A percentile compares a stretch with the other conserved stretches of the same genome.
These are phyloP conservation scores for Piloderma croceum DNA, from an alignment of 768 basidiomycete genomes.

Conservation along the genomic window DNA sequence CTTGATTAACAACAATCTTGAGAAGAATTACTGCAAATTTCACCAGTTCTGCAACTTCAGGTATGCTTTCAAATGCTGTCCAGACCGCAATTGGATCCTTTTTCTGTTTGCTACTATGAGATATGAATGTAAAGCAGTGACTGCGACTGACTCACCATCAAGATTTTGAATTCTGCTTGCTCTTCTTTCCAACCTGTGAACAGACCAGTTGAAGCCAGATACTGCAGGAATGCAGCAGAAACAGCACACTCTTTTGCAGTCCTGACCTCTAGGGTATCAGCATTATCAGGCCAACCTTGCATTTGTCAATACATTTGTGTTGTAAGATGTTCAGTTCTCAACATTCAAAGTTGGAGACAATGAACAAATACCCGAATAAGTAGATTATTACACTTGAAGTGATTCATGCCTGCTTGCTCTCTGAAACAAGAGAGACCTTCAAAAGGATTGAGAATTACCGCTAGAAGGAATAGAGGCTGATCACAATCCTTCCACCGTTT, in stretches of 20 bases:
- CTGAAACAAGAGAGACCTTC: slow-evolving; percentile 1
- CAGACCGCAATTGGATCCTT: neutral
- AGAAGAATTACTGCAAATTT: slow-evolving; percentile 3
- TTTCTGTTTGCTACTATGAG: neutral
- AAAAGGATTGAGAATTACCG: slow-evolving; percentile 7
- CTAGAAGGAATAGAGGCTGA: slow-evolving; percentile 3
- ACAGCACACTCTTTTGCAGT: neutral
- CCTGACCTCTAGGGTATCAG: neutral
- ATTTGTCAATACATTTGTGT: slow-evolving; percentile 2
- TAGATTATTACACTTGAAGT: neutral
- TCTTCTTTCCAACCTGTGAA: neutral
- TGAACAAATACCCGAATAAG: too few relatives aligned
- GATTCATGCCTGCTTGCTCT: neutral
- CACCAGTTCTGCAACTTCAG: slow-evolving; percentile 3
- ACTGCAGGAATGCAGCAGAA: neutral
- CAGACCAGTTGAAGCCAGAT: neutral
- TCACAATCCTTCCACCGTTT: too few relatives aligned
- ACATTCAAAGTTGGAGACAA: too few relatives aligned
- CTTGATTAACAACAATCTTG: slow-evolving; percentile 3
- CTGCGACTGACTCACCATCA: neutral
- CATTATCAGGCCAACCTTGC: neutral
- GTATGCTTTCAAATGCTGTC: neutral
- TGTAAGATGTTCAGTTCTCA: too few relatives aligned
- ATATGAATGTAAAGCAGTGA: neutral
- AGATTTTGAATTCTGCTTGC: neutral